Conservation (phyloP, 441 rosid species). For the Adansonia rubrostipa region DNA sequence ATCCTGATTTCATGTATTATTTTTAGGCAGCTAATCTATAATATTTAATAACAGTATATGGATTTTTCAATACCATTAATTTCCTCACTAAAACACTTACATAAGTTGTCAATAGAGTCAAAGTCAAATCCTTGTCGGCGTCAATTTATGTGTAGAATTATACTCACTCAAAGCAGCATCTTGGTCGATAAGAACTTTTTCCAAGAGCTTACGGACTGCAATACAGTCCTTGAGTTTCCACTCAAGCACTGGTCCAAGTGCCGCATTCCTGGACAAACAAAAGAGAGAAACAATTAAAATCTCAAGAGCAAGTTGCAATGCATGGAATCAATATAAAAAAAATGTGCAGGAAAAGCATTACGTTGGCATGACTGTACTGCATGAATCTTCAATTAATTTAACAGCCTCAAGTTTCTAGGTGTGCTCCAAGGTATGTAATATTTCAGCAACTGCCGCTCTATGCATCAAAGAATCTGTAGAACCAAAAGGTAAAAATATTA, state of each 20-base stretch:
- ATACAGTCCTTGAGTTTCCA: slow-evolving; percentile 95
- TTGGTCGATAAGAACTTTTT: slow-evolving; percentile 37
- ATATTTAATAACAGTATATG: not conserved
- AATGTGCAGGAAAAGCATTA: slow-evolving; percentile 34
- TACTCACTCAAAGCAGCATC: slow-evolving; percentile 55
- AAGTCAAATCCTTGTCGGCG: no score
- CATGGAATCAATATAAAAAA: slow-evolving; percentile 17
- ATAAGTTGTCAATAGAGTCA: not conserved
- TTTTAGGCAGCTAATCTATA: not conserved
- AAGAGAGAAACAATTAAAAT: not conserved
- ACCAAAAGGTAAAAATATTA: slow-evolving; percentile 14
- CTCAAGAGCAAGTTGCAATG: not conserved
- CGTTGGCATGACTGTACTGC: slow-evolving; percentile 55
- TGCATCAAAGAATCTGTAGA: slow-evolving; percentile 89
- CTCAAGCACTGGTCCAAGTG: slow-evolving; percentile 57
- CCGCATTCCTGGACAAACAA: slow-evolving; percentile 55
- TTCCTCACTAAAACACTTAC: not conserved
- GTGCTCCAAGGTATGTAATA: slow-evolving; percentile 72
- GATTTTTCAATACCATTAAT: not conserved
- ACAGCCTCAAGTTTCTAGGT: slow-evolving; percentile 75
- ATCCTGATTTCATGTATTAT: not conserved
- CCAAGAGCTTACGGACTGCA: slow-evolving; percentile 74
- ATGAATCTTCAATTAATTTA: slow-evolving; percentile 82
- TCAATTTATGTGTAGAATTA: not conserved
- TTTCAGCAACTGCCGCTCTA: slow-evolving; percentile 96